Evolutionary conservation across 805 yeast species (phyloP), one percentile per base, ranked within the genome.

Genomic region (Sugiyamaella mastotermitis): DNA sequence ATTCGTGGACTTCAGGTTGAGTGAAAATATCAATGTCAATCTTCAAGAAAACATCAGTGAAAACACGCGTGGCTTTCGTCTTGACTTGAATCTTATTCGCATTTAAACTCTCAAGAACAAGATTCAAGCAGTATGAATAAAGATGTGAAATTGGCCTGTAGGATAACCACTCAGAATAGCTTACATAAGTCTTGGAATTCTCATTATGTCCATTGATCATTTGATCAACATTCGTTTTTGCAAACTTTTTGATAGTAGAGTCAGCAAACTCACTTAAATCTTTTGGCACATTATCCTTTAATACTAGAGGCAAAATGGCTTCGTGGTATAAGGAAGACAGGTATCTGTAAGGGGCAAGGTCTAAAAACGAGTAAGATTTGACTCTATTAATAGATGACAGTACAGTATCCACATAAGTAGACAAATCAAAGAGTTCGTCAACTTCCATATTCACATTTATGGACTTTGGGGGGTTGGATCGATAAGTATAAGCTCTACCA

Each of bases 61-160:
- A 15, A 4, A 16, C 71, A 43, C 76, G 80, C 11, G 86, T 66
- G 0, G 92, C 86, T 35, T 78, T 73, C 0, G 83, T 66, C 50
- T 79, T 67, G 1, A 78, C 57, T 41, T 71, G 75, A 24, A 71
- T 65, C 42, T 72, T 73, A 1, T 69, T 59, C 45, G 72, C 70
- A 20, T 66, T 71, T 19, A 79, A 53, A 1, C 74, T 60, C 2
- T 64, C 58, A 18, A 80, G 48, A 3, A 83, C 56, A 11, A 19
- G n/a, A 31, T 27, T 6, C 15, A n/a, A 13, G 14, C 14, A 13
- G 30, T 27, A 13, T 27, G 9, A n/a, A 27, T 27, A 10, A 27
- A 14, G 14, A 6, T 27, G 8, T 10, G 15, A 27, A 27, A 14
- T n/a, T n/a, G n/a, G n/a, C n/a, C n/a, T n/a, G n/a, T n/a, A n/a